Evolutionary conservation across 192 early-diverging fungal genomes (phyloP).

Genomic region (Oehlia diaphana): DNA sequence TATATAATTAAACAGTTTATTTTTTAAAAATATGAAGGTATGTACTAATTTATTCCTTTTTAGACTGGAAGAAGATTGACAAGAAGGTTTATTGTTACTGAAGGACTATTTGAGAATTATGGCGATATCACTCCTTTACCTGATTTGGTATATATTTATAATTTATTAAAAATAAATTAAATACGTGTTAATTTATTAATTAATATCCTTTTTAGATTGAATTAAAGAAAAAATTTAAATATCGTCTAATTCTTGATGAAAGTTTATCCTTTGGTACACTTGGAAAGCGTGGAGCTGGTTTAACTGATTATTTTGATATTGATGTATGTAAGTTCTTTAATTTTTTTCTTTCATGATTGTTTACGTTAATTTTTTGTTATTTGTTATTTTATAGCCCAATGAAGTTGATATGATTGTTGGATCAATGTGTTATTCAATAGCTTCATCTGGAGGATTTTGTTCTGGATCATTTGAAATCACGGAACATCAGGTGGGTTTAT

Average conservation of each 20-base stretch:
- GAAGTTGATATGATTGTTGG: slow-evolving; percentile 91
- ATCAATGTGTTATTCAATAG: slow-evolving; percentile 76
- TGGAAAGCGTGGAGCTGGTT: slow-evolving; percentile 27
- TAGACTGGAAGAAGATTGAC: slow-evolving; percentile 66
- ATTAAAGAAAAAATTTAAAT: slow-evolving; percentile 95
- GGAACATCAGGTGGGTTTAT: slow-evolving; percentile 59
- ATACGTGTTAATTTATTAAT: background rate
- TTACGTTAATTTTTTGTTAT: background rate
- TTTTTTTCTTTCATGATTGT: background rate
- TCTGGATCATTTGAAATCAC: slow-evolving; percentile 81
- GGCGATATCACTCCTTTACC: slow-evolving; percentile 87
- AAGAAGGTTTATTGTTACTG: slow-evolving; percentile 91
- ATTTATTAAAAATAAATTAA: background rate
- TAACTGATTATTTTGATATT: slow-evolving; percentile 44
- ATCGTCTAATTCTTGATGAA: slow-evolving; percentile 93
- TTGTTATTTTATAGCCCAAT: slow-evolving; percentile 40
- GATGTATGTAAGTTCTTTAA: slow-evolving; percentile 33
- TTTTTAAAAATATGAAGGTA: background rate
- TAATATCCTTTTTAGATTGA: slow-evolving; percentile 46
- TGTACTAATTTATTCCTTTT: background rate
- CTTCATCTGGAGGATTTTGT: slow-evolving; percentile 90
- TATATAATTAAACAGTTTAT: background rate
- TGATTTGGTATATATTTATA: slow-evolving; percentile 48
- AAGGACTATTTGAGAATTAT: slow-evolving; percentile 86
- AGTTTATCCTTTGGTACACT: slow-evolving; percentile 85